These are phyloP conservation scores for Rhizopogon hawkerae DNA, from an alignment of 1,284 basidiomycete genomes.

Conservation along the genomic window DNA sequence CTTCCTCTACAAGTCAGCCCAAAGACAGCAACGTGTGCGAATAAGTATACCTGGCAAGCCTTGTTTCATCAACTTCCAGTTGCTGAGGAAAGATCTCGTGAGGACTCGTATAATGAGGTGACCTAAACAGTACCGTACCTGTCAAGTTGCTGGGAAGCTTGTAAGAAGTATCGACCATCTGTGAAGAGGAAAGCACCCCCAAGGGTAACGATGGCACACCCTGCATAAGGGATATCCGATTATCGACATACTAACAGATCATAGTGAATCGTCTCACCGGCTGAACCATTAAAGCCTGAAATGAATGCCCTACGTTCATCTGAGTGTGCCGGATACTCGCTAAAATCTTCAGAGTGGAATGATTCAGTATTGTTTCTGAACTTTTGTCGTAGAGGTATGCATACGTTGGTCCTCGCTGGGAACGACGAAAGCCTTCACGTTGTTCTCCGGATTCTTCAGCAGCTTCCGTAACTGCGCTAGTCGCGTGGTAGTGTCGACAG, in stretches of 20 bases:
- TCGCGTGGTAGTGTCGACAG: conserved; percentile 54
- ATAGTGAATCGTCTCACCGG: conserved; percentile 44
- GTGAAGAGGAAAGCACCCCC: conserved; percentile 77
- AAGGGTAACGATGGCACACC: conserved; percentile 73
- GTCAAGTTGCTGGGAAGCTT: conserved; percentile 87
- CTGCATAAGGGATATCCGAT: conserved; percentile 29
- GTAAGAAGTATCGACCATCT: conserved; percentile 91
- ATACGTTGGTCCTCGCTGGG: conserved; percentile 85
- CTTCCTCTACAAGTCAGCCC: conserved; percentile 29
- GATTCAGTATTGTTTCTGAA: neutral
- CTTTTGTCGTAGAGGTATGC: conserved; percentile 21
- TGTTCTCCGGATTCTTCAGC: conserved; percentile 51
- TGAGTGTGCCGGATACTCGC: conserved; percentile 82
- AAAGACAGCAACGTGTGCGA: neutral
- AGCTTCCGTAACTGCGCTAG: conserved; percentile 54
- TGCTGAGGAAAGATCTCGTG: conserved; percentile 34
- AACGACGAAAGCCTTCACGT: conserved; percentile 66
- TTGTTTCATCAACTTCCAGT: conserved; percentile 92
- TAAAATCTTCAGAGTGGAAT: conserved; percentile 54
- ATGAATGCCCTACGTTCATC: conserved; percentile 84
- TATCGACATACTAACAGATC: neutral
- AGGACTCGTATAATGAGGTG: neutral
- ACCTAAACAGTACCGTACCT: conserved; percentile 33
- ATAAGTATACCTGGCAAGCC: conserved; percentile 59
- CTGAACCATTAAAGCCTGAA: conserved; percentile 89